Percentiles rank a stretch among this genome's conserved stretches.
These are phyloP conservation scores for Knoxdaviesia proteae DNA, from an alignment of 2,329 filamentous ascomycete species.

Conservation along the genomic window DNA sequence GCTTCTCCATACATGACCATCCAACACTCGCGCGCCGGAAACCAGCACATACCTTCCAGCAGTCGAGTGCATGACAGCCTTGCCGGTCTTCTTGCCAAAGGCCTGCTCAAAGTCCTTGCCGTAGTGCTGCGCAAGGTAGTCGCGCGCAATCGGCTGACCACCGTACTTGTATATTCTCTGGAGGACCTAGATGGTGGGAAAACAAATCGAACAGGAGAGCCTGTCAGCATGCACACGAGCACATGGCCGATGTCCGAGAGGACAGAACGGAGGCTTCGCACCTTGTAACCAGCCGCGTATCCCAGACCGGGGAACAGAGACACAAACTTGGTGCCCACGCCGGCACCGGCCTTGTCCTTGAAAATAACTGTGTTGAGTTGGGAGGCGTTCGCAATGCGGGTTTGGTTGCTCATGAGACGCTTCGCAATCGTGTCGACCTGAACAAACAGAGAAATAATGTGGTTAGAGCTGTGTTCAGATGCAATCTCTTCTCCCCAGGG, in stretches of 20 bases:
- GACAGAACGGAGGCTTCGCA: constrained; percentile 12
- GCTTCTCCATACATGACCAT: no score
- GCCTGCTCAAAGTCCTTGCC: constrained; percentile 65
- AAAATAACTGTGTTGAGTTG: constrained; percentile 86
- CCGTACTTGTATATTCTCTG: constrained; percentile 99
- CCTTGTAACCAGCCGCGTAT: constrained; percentile 95
- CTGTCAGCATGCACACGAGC: not conserved
- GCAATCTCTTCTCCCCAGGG: no score
- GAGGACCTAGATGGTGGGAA: constrained; percentile 35
- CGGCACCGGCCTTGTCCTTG: constrained; percentile 61
- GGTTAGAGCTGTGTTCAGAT: not conserved
- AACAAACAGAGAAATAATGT: not conserved
- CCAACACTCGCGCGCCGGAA: no score
- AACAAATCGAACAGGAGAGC: not conserved
- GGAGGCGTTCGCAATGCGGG: constrained; percentile 19
- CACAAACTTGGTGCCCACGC: constrained; percentile 60
- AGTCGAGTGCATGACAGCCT: constrained; percentile 93
- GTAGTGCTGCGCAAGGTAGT: constrained; percentile 67
- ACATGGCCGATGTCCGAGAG: not conserved
- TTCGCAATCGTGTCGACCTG: constrained; percentile 96
- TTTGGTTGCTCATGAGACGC: constrained; percentile 96
- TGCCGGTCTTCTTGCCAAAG: constrained; percentile 93
- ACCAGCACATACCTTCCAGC: constrained; percentile 49
- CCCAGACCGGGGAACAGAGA: constrained; percentile 93
- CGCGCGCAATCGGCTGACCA: constrained; percentile 83